Percentiles rank a stretch among this genome's conserved stretches.
Conservation (phyloP, 495 filamentous ascomycete species). For the Talaromyces trachyspermus region DNA sequence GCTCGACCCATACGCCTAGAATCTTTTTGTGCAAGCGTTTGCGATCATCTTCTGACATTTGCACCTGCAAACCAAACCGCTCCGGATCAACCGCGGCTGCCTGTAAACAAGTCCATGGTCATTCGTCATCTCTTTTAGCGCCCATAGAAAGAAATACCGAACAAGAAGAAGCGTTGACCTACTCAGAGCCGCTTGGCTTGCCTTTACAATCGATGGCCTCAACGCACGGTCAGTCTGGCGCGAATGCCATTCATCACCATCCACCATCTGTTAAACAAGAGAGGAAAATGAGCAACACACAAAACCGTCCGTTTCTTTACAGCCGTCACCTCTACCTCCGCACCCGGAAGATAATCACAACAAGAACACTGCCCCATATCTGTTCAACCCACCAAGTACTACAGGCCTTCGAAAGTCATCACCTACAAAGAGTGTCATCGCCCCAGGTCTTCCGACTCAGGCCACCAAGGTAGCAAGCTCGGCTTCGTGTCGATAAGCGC, state of each 20-base stretch:
- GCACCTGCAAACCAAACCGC: too few species aligned
- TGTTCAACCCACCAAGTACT: constrained; percentile 48
- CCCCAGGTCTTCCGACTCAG: constrained; percentile 28
- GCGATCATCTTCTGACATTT: too few species aligned
- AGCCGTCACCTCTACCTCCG: constrained; percentile 44
- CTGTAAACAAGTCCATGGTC: too few species aligned
- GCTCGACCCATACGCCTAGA: too few species aligned
- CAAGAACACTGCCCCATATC: constrained; percentile 27
- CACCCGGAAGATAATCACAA: constrained; percentile 34
- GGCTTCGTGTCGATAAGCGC: constrained; percentile 62
- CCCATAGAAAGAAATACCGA: too few species aligned
- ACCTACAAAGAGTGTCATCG: constrained; percentile 44
- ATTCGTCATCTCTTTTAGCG: too few species aligned
- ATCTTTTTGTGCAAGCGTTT: too few species aligned
- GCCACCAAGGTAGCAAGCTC: constrained; percentile 30
- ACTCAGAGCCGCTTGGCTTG: constrained; percentile 10
- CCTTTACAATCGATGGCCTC: constrained; percentile 46
- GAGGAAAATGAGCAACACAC: too few species aligned
- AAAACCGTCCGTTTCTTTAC: constrained; percentile 24
- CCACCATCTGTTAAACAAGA: constrained; percentile 36
- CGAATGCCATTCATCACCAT: constrained; percentile 12
- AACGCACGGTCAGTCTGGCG: constrained; percentile 43
- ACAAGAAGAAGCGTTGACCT: too few species aligned
- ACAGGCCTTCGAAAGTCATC: constrained; percentile 45
- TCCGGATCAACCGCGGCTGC: too few species aligned